Evolutionary conservation across 768 basidiomycete species (phyloP).

Genomic region (Chalciporus pseudorubinellus): DNA sequence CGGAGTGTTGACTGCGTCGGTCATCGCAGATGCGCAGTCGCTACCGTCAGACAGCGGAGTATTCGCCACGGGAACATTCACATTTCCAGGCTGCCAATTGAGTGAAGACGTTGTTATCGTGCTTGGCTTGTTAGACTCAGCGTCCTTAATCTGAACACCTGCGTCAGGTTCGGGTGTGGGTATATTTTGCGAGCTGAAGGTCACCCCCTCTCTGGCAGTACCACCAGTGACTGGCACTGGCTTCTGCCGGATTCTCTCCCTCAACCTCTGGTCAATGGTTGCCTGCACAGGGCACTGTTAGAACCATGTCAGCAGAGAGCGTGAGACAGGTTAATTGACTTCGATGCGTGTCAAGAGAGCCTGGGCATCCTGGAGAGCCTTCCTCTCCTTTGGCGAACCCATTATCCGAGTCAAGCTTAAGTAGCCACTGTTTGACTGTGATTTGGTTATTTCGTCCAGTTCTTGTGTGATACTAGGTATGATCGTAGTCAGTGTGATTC

Average conservation of each 20-base stretch:
- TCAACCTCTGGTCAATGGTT: neutral
- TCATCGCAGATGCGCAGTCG: neutral
- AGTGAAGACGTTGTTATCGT: neutral
- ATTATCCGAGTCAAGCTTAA: neutral
- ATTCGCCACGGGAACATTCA: neutral
- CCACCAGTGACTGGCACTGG: no score
- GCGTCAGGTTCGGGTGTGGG: neutral
- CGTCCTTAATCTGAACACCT: neutral
- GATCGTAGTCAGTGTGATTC: no score
- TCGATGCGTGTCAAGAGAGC: neutral
- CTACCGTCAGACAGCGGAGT: neutral
- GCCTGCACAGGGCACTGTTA: neutral
- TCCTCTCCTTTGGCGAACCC: neutral
- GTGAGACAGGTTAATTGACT: neutral
- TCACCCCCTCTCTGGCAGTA: neutral
- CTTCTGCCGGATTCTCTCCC: neutral
- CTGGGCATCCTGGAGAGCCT: neutral
- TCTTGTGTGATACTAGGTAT: neutral
- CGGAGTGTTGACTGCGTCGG: neutral
- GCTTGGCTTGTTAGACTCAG: neutral
- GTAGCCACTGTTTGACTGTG: neutral
- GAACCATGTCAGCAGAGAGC: neutral
- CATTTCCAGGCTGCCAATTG: neutral
- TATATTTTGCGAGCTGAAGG: neutral
- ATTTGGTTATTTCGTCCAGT: neutral